Percentiles rank a stretch among this genome's conserved stretches.
phyloP scores from a whole-genome alignment of 257 asterid species.

The Solanum peruvianum region DNA sequence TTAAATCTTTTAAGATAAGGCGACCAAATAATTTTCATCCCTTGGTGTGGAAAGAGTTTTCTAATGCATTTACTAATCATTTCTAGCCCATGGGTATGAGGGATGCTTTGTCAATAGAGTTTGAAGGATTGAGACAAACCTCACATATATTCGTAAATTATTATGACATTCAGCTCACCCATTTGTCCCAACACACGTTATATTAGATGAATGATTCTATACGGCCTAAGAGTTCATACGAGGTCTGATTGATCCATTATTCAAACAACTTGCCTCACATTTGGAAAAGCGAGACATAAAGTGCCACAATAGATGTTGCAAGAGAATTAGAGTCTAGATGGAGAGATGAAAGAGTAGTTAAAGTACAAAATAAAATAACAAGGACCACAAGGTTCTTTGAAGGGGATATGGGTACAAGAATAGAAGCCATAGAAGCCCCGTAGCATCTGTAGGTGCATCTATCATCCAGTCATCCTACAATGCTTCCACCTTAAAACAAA shows the following conservation, averaged over 20 bases:
- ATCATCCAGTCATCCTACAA: too few relatives aligned
- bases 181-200: background rate
- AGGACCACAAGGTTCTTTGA: background rate
- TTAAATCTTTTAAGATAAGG: background rate
- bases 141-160: background rate
- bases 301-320: background rate
- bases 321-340: background rate
- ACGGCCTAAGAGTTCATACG: background rate
- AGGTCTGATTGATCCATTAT: background rate
- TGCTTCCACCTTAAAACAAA: too few relatives aligned
- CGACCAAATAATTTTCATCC: too few relatives aligned
- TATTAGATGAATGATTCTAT: too few relatives aligned
- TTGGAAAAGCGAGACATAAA: background rate
- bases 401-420: background rate
- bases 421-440: too few relatives aligned
- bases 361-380: too few relatives aligned
- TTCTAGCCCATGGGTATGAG: background rate
- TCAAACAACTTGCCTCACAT: too few relatives aligned
- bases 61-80: background rate
- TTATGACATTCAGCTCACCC: background rate
- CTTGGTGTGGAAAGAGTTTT: background rate
- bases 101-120: background rate
- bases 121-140: background rate
- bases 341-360: background rate
- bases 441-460: too few relatives aligned